These are phyloP conservation scores for Fistulifera pelliculosa DNA, from an alignment of 108 stramenopile genomes.

Conservation along the genomic window DNA sequence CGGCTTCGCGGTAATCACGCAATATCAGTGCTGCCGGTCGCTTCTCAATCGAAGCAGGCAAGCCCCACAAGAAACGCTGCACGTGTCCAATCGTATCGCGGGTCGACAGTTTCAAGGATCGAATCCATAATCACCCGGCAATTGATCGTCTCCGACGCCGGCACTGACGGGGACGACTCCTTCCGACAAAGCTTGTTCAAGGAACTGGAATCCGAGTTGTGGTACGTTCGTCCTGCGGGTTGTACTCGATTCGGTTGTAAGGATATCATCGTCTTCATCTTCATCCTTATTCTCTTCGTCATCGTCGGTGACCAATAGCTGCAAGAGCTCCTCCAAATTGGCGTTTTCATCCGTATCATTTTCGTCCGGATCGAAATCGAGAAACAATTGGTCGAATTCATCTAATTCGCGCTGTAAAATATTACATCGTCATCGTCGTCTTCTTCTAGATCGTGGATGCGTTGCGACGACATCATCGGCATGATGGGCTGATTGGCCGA, in stretches of 20 bases:
- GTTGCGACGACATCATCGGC: neutral
- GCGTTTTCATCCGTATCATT: slow-evolving; percentile 3
- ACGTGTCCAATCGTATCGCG: slow-evolving; percentile 59
- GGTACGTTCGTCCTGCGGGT: neutral
- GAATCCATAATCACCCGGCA: slow-evolving; percentile 83
- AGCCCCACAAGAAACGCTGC: slow-evolving; percentile 40
- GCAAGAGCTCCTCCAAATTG: neutral
- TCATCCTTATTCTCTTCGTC: slow-evolving; percentile 14
- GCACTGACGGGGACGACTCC: slow-evolving; percentile 63
- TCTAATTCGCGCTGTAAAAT: slow-evolving; percentile 13
- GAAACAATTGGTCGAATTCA: slow-evolving; percentile 24
- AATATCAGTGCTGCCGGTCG: slow-evolving; percentile 69
- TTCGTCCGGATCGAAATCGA: slow-evolving; percentile 19
- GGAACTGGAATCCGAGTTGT: neutral
- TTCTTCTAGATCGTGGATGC: neutral
- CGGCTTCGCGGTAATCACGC: slow-evolving; percentile 81
- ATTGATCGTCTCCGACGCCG: slow-evolving; percentile 59
- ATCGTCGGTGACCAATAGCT: neutral
- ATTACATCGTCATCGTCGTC: slow-evolving; percentile 3
- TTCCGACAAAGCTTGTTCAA: slow-evolving; percentile 41
- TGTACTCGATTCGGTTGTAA: slow-evolving; percentile 9
- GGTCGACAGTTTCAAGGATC: slow-evolving; percentile 67
- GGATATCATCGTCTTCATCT: slow-evolving; percentile 3
- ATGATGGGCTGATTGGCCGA: no score
- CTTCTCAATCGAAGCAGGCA: neutral